Base-by-base conservation (phyloP, 805 yeast species). In the Kodamaea leandrae region DNA sequence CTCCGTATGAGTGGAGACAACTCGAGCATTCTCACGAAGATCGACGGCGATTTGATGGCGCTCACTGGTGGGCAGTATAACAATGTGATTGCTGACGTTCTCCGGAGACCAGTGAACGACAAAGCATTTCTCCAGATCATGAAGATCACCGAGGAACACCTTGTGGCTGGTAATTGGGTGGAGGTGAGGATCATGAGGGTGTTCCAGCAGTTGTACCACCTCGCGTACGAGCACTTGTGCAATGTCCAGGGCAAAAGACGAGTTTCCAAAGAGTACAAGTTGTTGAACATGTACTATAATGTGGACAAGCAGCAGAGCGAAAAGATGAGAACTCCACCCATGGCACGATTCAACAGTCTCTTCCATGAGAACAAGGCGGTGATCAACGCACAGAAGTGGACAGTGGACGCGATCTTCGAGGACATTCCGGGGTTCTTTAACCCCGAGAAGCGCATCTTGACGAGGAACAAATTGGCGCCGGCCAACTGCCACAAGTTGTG, bases 81-180 rank as follows among this genome's bases (percentile, higher is more conserved):
- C 24, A 8, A 12, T 26, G 8, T 39, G 7, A 21, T 39, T 17
- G 28, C 23, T n/a, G 52, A 38, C 38, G 13, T 49, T 59, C 14
- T 50, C 53, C 4, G 60, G 59, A 5, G 18, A 28, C 14, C 16
- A 4, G n/a, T 17, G n/a, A 32, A 38, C 9, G 25, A 24, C 9
- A 36, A 33, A 4, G 36, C 38, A 2, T n/a, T 35, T 19, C 43
- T 58, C 14, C 43, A 32, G 10, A 46, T 59, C 7, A 45, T 67
- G 5, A 33, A 41, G 5, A 43, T 51, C 15, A 54, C 62, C 40
- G 72, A 68, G 45, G 45, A 53, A n/a, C 49, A 57, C 43, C 50
- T 68, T 35, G 59, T 62, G 9, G 23, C 52, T 9, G 66, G 63
- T 5, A 65, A 57, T 45, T 56, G 63, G 54, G 54, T 54, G 6